Conservation (phyloP, 2,329 filamentous ascomycete genomes). For the Leptodontidium sp. region DNA sequence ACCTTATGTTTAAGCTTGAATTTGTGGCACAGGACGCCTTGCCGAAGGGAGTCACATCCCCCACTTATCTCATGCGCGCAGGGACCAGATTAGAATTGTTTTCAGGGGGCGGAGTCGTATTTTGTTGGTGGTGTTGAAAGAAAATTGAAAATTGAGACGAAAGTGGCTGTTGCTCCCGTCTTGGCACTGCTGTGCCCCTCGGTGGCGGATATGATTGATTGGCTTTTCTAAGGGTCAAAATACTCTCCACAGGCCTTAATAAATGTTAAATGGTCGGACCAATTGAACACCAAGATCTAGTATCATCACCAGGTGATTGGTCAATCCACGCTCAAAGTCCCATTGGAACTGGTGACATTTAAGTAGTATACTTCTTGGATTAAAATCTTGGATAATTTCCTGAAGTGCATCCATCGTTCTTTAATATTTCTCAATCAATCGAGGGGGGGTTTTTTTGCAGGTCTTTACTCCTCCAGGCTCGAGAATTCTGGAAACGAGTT, state of each 20-base stretch:
- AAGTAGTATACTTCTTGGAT: too few relatives aligned
- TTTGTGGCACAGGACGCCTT: neutral
- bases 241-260: too few relatives aligned
- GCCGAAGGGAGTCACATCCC: neutral
- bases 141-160: neutral
- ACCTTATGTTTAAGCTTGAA: slow-evolving; percentile 24
- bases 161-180: neutral
- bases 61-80: slow-evolving; percentile 7
- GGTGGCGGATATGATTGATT: neutral
- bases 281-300: too few relatives aligned
- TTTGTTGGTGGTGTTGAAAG: slow-evolving; percentile 14
- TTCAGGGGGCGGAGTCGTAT: neutral
- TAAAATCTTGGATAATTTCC: neutral
- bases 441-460: too few relatives aligned
- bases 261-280: too few relatives aligned
- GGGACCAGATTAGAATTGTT: slow-evolving; percentile 10
- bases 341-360: too few relatives aligned
- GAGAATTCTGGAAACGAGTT: neutral
- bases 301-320: too few relatives aligned
- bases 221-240: neutral
- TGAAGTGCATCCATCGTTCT: too few relatives aligned
- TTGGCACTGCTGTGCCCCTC: slow-evolving; percentile 14
- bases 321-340: too few relatives aligned
- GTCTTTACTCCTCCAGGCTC: neutral
- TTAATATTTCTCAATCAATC: too few relatives aligned